Conservation (phyloP, 257 asterid species). For the Capsicum rhomboideum region DNA sequence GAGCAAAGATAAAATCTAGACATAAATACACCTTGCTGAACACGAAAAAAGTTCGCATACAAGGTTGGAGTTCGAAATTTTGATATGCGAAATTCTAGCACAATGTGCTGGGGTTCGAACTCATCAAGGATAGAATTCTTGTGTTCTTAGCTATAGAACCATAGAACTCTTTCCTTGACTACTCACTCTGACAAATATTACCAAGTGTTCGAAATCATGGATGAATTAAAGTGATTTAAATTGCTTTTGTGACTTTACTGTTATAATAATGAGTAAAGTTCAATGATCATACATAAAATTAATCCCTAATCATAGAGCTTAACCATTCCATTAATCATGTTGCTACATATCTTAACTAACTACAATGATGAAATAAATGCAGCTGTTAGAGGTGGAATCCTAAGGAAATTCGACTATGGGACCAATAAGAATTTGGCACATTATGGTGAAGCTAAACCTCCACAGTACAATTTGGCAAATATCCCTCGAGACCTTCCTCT, state of each 20-base stretch:
- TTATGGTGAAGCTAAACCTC: slow-evolving; percentile 56
- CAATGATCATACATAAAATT: not conserved
- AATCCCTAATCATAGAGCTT: not conserved
- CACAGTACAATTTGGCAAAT: slow-evolving; percentile 42
- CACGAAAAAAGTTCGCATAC: not conserved
- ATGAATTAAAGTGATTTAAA: too few relatives aligned
- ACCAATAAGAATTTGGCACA: slow-evolving; percentile 40
- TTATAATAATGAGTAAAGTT: not conserved
- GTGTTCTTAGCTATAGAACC: too few relatives aligned
- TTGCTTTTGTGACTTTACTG: not conserved
- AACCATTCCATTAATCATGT: not conserved
- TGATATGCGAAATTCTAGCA: too few relatives aligned
- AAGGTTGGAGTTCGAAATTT: not conserved
- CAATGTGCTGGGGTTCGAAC: too few relatives aligned
- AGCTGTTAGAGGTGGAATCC: slow-evolving; percentile 60
- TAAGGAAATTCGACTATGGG: slow-evolving; percentile 69
- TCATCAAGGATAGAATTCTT: too few relatives aligned
- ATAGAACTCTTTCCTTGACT: too few relatives aligned
- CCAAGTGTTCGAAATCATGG: too few relatives aligned
- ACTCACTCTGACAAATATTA: too few relatives aligned
- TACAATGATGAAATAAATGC: slow-evolving; percentile 9
- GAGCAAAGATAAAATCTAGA: not conserved
- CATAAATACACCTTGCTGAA: not conserved
- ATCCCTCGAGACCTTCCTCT: slow-evolving; percentile 71
- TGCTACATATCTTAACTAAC: not conserved